Conservation (phyloP, 2,329 filamentous ascomycete genomes). For the Mycogone perniciosa region DNA sequence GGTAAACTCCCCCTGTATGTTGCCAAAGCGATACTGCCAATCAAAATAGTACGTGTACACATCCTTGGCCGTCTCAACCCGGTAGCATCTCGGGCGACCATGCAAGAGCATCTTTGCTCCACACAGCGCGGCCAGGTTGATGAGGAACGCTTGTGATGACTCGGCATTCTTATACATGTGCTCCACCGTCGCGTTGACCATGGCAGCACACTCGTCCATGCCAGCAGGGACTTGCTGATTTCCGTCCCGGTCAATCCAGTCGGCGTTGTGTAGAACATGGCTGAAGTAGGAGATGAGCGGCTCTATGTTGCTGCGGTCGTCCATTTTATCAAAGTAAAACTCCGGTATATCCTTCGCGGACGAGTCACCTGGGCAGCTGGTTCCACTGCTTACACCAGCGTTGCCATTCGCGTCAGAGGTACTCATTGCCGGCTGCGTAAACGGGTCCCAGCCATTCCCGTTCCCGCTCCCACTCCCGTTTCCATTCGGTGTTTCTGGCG, state of each 20-base stretch:
- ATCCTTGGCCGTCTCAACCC: slow-evolving; percentile 36
- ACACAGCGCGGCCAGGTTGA: slow-evolving; percentile 52
- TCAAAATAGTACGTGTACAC: slow-evolving; percentile 43
- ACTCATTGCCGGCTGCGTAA: slow-evolving; percentile 19
- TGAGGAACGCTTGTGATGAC: slow-evolving; percentile 50
- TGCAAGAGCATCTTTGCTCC: slow-evolving; percentile 47
- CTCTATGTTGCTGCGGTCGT: slow-evolving; percentile 50
- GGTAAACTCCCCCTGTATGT: slow-evolving; percentile 45
- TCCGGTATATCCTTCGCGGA: slow-evolving; percentile 17
- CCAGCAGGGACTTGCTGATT: slow-evolving; percentile 35
- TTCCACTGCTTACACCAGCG: background rate
- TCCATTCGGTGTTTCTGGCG: background rate
- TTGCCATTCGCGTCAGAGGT: slow-evolving; percentile 4
- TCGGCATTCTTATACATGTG: slow-evolving; percentile 45
- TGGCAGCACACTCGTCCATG: slow-evolving; percentile 47
- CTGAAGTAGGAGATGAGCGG: slow-evolving; percentile 51
- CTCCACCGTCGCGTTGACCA: slow-evolving; percentile 49
- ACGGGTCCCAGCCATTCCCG: slow-evolving; percentile 14
- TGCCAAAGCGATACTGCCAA: slow-evolving; percentile 52
- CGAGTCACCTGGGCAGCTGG: background rate
- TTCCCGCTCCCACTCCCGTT: too few relatives aligned
- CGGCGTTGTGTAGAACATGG: slow-evolving; percentile 40
- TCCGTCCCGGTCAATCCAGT: slow-evolving; percentile 47
- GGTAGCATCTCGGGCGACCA: slow-evolving; percentile 34
- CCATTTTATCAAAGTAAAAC: slow-evolving; percentile 30